phyloP scores from a whole-genome alignment of 352 stramenopile species.

The Phytophthora palmivora region DNA sequence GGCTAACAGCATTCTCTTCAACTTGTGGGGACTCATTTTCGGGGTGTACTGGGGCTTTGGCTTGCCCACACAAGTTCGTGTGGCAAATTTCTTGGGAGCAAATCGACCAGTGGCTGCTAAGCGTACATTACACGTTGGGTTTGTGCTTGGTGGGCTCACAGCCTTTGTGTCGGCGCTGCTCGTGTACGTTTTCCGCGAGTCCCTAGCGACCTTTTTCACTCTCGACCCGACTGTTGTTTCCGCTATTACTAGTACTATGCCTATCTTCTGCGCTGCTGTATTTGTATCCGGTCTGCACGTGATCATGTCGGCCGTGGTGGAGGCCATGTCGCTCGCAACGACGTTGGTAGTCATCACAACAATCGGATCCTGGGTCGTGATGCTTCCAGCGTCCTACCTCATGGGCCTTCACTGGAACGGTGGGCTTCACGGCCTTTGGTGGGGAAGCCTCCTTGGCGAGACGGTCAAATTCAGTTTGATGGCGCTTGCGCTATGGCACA shows the following conservation, averaged over 20 bases:
- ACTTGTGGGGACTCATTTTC: conserved; percentile 85
- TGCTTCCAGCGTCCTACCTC: conserved; percentile 67
- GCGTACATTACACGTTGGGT: conserved; percentile 66
- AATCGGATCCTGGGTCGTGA: conserved; percentile 73
- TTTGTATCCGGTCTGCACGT: conserved; percentile 83
- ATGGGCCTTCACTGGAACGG: conserved; percentile 58
- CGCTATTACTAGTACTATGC: conserved; percentile 64
- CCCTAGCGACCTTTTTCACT: conserved; percentile 73
- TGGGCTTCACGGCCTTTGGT: conserved; percentile 76
- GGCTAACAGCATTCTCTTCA: conserved; percentile 85
- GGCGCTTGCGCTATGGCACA: conserved; percentile 55
- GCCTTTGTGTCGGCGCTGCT: conserved; percentile 60
- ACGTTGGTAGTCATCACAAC: conserved; percentile 78
- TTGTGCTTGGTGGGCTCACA: conserved; percentile 64
- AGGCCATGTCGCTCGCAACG: conserved; percentile 80
- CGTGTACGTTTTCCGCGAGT: conserved; percentile 55
- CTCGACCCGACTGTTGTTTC: conserved; percentile 56
- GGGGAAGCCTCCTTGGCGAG: conserved; percentile 75
- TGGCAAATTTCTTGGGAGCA: conserved; percentile 77
- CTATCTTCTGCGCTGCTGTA: conserved; percentile 75
- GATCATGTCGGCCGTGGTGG: conserved; percentile 78
- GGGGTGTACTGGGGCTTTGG: conserved; percentile 88
- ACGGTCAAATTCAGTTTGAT: conserved; percentile 78
- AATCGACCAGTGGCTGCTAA: conserved; percentile 65
- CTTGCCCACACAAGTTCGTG: conserved; percentile 77